Conservation (phyloP, 495 filamentous ascomycete genomes). For the Aspergillus steynii region DNA sequence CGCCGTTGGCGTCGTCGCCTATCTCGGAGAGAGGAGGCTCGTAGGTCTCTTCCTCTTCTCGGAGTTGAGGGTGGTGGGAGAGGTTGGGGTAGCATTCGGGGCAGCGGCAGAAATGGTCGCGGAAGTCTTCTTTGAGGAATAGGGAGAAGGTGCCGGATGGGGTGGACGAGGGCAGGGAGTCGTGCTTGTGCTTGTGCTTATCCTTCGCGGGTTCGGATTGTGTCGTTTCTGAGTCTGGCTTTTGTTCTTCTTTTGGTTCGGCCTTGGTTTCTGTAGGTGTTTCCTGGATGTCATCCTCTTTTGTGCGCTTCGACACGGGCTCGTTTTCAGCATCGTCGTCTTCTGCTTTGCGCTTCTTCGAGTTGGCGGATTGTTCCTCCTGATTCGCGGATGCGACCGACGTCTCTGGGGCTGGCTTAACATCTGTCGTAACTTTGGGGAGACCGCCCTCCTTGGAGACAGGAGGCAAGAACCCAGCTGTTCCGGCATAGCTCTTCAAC, state of each 20-base stretch:
- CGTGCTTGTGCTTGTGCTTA: constrained; percentile 34
- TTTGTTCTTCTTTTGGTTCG: constrained; percentile 18
- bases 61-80: constrained; percentile 67
- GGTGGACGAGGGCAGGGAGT: constrained; percentile 44
- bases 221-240: constrained; percentile 20
- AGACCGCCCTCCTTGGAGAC: constrained; percentile 50
- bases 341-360: constrained; percentile 78
- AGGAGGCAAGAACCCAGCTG: constrained; percentile 75
- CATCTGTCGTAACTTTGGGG: constrained; percentile 10
- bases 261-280: constrained; percentile 12
- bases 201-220: constrained; percentile 31
- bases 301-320: constrained; percentile 60
- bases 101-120: constrained; percentile 76
- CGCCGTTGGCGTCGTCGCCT: constrained; percentile 42
- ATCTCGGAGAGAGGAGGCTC: constrained; percentile 77
- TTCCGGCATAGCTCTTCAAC: constrained; percentile 89
- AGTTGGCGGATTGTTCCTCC: constrained; percentile 22
- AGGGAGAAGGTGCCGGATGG: constrained; percentile 67
- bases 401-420: constrained; percentile 10
- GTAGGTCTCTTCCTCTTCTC: constrained; percentile 92
- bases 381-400: not conserved
- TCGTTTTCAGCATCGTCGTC: constrained; percentile 55
- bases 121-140: constrained; percentile 76
- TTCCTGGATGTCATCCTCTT: constrained; percentile 32
- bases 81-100: constrained; percentile 74